Evolutionary conservation across 2,329 filamentous ascomycete species (phyloP).

Genomic region (Eurotiales sp.): DNA sequence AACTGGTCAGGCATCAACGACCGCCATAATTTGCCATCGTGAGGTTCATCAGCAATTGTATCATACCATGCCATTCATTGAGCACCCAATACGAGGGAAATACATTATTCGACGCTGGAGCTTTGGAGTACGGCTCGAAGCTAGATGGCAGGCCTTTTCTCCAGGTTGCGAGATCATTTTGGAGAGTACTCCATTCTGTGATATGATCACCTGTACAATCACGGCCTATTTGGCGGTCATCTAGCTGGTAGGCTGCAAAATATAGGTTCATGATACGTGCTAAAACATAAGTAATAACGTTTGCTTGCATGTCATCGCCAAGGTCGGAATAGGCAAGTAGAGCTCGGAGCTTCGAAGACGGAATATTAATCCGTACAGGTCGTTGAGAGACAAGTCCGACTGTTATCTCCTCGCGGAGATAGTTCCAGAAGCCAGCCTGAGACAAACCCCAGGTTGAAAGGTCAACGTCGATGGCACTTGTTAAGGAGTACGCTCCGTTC

Average conservation of each 20-base stretch:
- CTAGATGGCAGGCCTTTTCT: conserved; percentile 26
- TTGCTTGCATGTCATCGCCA: conserved; percentile 43
- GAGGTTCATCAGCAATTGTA: no score
- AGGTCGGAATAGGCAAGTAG: conserved; percentile 25
- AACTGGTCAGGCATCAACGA: not conserved
- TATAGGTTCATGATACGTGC: conserved; percentile 5
- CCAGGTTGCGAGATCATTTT: conserved; percentile 29
- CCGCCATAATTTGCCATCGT: no score
- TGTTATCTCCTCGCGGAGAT: conserved; percentile 52
- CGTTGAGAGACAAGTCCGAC: conserved; percentile 47
- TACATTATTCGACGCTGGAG: conserved; percentile 39
- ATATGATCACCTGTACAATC: no score
- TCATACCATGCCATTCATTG: conserved; percentile 42
- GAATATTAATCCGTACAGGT: conserved; percentile 41
- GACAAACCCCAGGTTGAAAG: conserved; percentile 28
- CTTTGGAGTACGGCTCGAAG: conserved; percentile 23
- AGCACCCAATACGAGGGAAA: no score
- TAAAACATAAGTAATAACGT: conserved; percentile 39
- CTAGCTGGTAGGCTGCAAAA: no score
- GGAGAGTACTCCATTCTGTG: conserved; percentile 17
- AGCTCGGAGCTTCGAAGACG: conserved; percentile 22
- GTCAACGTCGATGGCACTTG: conserved; percentile 25
- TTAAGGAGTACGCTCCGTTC: conserved; percentile 46
- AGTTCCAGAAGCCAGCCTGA: conserved; percentile 50
- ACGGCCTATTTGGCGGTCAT: no score